Conservation (phyloP, 768 basidiomycete species). For the Xerocomus potaroensis region DNA sequence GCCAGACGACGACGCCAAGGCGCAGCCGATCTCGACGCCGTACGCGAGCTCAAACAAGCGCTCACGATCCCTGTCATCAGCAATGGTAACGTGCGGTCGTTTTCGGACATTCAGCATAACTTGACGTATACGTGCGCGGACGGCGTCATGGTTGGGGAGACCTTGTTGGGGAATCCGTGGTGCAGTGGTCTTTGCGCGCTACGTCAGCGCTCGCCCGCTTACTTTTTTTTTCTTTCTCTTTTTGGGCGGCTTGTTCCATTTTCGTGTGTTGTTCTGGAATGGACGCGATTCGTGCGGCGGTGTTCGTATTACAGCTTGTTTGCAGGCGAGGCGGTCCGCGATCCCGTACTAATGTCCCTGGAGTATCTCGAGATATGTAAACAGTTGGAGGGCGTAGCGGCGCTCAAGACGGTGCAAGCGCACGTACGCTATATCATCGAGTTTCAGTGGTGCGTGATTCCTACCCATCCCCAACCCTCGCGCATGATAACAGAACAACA, state of each 20-base stretch:
- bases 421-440: constrained; percentile 68
- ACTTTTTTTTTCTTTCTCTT: too few species aligned
- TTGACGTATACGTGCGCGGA: constrained; percentile 55
- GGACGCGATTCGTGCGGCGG: background rate
- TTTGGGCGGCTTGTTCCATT: too few species aligned
- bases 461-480: too few species aligned
- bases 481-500: too few species aligned
- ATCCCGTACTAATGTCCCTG: constrained; percentile 61
- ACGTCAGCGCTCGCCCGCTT: too few species aligned
- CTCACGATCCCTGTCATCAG: constrained; percentile 60
- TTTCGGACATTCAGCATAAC: constrained; percentile 54
- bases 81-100: constrained; percentile 72
- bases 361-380: constrained; percentile 67
- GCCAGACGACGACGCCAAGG: constrained; percentile 67
- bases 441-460: constrained; percentile 65
- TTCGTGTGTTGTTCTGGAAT: too few species aligned
- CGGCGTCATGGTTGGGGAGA: constrained; percentile 79
- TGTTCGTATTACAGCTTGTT: constrained; percentile 59
- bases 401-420: constrained; percentile 48
- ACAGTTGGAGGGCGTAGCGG: constrained; percentile 45
- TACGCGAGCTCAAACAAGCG: constrained; percentile 50
- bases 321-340: constrained; percentile 42
- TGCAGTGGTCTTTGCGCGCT: too few species aligned
- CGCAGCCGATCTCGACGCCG: constrained; percentile 59
- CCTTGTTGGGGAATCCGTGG: constrained; percentile 73